Conservation (phyloP, 768 basidiomycete genomes). For the Vararia minispora region DNA sequence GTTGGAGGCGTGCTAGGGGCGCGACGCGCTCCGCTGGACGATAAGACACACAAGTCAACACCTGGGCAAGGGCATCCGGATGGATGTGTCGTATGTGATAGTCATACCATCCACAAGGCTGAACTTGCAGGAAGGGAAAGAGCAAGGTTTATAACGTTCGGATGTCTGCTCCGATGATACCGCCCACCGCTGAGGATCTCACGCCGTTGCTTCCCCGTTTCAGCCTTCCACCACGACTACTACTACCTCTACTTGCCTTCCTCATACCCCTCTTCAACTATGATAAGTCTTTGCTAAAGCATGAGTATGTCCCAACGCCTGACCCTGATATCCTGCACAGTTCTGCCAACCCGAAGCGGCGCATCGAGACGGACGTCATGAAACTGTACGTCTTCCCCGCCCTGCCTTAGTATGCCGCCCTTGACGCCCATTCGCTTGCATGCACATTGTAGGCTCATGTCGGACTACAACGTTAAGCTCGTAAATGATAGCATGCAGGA, state of each 20-base stretch:
- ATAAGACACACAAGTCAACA: too few species aligned
- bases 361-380: slow-evolving; percentile 99
- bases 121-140: too few species aligned
- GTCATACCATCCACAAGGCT: too few species aligned
- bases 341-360: slow-evolving; percentile 82
- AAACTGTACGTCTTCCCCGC: slow-evolving; percentile 61
- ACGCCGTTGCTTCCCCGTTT: too few species aligned
- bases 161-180: too few species aligned
- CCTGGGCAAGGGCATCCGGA: too few species aligned
- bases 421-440: slow-evolving; percentile 1
- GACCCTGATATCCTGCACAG: slow-evolving; percentile 39
- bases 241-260: neutral
- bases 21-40: too few species aligned
- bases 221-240: neutral
- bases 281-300: slow-evolving; percentile 40
- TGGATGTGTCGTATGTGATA: too few species aligned
- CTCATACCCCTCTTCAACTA: slow-evolving; percentile 22
- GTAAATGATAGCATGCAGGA: slow-evolving; percentile 99
- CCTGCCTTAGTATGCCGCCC: neutral
- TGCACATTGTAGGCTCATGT: slow-evolving; percentile 69
- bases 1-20: too few species aligned
- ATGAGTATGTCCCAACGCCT: neutral
- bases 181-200: too few species aligned
- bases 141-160: too few species aligned
- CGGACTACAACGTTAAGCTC: slow-evolving; percentile 94